Evolutionary conservation across 352 stramenopile genomes (phyloP).

Genomic region (Peronospora destructor): DNA sequence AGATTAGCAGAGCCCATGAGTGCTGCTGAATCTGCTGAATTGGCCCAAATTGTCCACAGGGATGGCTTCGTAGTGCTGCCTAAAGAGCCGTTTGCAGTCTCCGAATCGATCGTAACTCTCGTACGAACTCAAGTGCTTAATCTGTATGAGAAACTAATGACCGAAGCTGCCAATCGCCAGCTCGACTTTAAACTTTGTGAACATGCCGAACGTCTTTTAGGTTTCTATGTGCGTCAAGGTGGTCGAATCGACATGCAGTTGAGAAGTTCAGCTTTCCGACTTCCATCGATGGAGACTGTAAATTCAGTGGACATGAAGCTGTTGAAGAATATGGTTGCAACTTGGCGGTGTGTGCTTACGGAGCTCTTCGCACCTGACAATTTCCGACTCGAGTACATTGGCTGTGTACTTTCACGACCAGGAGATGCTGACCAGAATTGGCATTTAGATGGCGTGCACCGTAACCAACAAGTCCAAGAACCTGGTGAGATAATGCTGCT

Average conservation of each 20-base stretch:
- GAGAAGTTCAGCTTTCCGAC: conserved; percentile 18
- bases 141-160: conserved; percentile 36
- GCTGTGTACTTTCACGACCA: conserved; percentile 57
- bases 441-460: conserved; percentile 72
- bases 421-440: conserved; percentile 68
- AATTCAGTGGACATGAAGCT: conserved; percentile 23
- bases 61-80: conserved; percentile 46
- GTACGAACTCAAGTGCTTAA: conserved; percentile 27
- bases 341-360: conserved; percentile 26
- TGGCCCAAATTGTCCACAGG: conserved; percentile 28
- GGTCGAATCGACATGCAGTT: conserved; percentile 72
- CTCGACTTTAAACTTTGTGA: conserved; percentile 31
- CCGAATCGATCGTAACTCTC: conserved; percentile 14
- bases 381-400: conserved; percentile 60
- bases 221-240: conserved; percentile 67
- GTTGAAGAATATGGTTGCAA: conserved; percentile 27
- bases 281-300: conserved; percentile 4
- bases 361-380: conserved; percentile 16
- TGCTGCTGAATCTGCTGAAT: conserved; percentile 5
- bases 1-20: conserved; percentile 20
- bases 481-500: conserved; percentile 25
- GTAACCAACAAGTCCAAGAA: conserved; percentile 42
- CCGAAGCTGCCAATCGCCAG: conserved; percentile 18
- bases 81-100: conserved; percentile 8
- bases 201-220: conserved; percentile 46